A percentile compares a stretch with the other conserved stretches of the same genome.
phyloP scores from a whole-genome alignment of 257 asterid species.

The Rehmannia glutinosa region DNA sequence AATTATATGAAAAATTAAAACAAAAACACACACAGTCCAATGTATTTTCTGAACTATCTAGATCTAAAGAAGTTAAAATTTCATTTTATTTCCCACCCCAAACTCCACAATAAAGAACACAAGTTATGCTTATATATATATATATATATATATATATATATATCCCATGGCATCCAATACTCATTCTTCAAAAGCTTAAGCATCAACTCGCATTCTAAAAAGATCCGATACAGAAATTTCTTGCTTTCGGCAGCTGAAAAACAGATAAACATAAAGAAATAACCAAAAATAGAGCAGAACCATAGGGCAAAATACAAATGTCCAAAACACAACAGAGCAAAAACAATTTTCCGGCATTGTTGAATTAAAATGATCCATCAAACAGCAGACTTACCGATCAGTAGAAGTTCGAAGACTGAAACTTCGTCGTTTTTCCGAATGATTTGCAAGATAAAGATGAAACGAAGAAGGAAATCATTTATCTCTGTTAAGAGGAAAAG shows the following conservation, averaged over 20 bases:
- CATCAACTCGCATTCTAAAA: too few species aligned
- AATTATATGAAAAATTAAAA: not conserved
- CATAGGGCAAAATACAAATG: not conserved
- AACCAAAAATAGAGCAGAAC: not conserved
- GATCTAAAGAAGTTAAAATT: conserved; percentile 12
- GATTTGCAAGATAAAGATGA: too few species aligned
- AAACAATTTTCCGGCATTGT: not conserved
- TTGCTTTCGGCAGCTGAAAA: not conserved
- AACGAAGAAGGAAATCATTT: too few species aligned
- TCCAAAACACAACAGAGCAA: not conserved
- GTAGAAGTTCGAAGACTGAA: not conserved
- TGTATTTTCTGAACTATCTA: not conserved
- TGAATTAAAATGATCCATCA: not conserved
- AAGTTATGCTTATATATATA: too few species aligned
- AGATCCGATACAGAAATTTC: too few species aligned
- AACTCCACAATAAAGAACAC: not conserved
- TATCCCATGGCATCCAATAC: too few species aligned
- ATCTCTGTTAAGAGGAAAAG: too few species aligned
- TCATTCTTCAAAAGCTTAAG: too few species aligned
- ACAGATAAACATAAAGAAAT: not conserved
- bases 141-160: too few species aligned
- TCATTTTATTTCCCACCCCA: not conserved
- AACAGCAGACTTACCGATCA: not conserved
- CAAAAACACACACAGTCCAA: not conserved
- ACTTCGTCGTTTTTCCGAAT: too few species aligned